phyloP scores from a whole-genome alignment of 1,139 yeast species.

The Diutina ranongensis region DNA sequence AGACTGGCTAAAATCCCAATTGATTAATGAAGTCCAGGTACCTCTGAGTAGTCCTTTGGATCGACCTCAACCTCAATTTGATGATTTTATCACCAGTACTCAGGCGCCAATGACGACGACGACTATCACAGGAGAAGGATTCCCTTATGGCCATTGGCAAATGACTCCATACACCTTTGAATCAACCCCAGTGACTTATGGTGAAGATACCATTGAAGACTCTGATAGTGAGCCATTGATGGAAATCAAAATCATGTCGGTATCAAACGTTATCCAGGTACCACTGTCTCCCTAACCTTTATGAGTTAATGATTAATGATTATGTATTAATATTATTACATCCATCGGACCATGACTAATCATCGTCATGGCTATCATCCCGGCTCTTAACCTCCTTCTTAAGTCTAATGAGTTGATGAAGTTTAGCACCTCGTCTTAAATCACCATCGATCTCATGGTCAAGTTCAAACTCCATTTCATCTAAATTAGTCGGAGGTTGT shows the following conservation, averaged over 20 bases:
- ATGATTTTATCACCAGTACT: background rate
- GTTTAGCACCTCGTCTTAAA: slow-evolving; percentile 18
- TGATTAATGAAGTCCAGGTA: background rate
- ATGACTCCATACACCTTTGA: background rate
- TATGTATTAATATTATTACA: no score
- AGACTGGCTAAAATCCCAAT: background rate
- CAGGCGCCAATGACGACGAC: background rate
- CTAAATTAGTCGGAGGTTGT: slow-evolving; percentile 18
- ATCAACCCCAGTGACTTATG: background rate
- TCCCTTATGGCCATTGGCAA: background rate
- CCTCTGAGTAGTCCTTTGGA: slow-evolving; percentile 3
- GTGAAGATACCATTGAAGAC: background rate
- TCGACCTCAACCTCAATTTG: background rate
- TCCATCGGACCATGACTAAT: no score
- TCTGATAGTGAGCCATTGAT: background rate
- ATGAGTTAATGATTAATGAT: background rate
- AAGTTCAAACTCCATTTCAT: slow-evolving; percentile 22
- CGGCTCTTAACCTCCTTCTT: no score
- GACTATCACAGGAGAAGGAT: background rate
- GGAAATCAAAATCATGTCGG: background rate
- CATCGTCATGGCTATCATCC: no score
- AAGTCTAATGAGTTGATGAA: slow-evolving; percentile 14
- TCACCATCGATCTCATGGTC: slow-evolving; percentile 16
- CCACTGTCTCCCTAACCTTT: background rate
- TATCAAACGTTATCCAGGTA: background rate